These are phyloP conservation scores for Kwoniella dejecticola DNA, from an alignment of 768 basidiomycete species.

Conservation along the genomic window DNA sequence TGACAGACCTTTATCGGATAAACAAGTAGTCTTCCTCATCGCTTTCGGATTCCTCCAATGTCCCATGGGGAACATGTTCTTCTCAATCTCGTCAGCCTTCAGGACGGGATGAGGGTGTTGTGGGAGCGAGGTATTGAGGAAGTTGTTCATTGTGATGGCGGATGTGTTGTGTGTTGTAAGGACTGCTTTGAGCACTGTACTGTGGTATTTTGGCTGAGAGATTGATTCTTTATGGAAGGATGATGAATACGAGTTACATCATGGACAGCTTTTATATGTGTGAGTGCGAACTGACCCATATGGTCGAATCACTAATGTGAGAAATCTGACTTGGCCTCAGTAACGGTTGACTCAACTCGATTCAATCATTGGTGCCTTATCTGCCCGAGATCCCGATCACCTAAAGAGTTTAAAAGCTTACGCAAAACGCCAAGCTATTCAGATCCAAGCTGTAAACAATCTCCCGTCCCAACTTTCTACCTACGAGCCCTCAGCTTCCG, in stretches of 20 bases:
- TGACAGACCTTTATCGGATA: slow-evolving; percentile 14
- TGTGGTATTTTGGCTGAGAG: too few relatives aligned
- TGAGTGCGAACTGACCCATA: neutral
- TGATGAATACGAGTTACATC: neutral
- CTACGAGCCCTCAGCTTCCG: too few relatives aligned
- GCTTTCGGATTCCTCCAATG: slow-evolving; percentile 8
- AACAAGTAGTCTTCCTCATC: neutral
- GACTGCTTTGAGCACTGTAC: too few relatives aligned
- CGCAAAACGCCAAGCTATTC: neutral
- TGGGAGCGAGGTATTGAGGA: neutral
- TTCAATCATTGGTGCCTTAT: neutral
- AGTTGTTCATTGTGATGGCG: neutral
- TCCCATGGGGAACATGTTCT: neutral
- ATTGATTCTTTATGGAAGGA: neutral
- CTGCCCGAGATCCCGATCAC: neutral
- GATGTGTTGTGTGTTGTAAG: neutral
- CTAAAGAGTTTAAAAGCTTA: neutral
- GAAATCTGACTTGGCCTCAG: too few relatives aligned
- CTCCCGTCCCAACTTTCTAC: too few relatives aligned
- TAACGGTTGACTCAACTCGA: slow-evolving; percentile 6
- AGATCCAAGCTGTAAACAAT: too few relatives aligned
- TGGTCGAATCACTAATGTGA: too few relatives aligned
- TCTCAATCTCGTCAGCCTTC: slow-evolving; percentile 8
- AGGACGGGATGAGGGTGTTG: neutral
- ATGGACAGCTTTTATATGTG: neutral